Base-by-base conservation (phyloP, 768 basidiomycete species). In the Lenzites betulinus region DNA sequence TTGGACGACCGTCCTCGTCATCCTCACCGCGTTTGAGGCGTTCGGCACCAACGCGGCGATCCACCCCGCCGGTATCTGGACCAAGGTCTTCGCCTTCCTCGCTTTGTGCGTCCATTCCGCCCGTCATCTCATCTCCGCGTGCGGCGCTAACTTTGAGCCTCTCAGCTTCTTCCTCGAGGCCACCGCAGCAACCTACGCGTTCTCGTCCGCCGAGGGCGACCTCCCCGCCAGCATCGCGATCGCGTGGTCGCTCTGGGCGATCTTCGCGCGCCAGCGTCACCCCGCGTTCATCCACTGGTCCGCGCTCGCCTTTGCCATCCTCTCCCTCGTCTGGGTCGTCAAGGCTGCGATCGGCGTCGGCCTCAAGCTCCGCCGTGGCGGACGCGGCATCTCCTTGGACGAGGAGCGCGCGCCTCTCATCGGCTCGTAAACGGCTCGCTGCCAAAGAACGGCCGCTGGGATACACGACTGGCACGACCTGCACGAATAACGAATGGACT, bases 11-110 rank as follows among this genome's bases (percentile, higher is more conserved):
- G 86, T 94, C 60, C 83, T 92, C 53, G 85, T 94, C 59, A 73
- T 95, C 67, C 74, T 95, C 64, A 88, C 90, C 42, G 90, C 82
- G 2, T 95, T 95, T 68, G 88, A 93, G 65, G 93, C 93, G 0
- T 95, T 95, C 67, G 95, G 96, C 64, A 85, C 87, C 60, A 81
- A 95, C 71, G 86, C 90, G 0, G 70, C 79, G 60, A 73, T 71
- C 59, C 77, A 89, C 58, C 75, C 71, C 33, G 87, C 92, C 3
- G 93, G 94, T 41, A 76, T 94, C 58, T 94, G 92, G 88, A 95
- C 93, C 70, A 95, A 95, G 70, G 87, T 96, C 70, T 93, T 95
- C 66, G 96, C 95, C 59, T 95, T 97, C 86, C 86, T 98, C 28
- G 91, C 83, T 43, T 78, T 96, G 86, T 92, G 75, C 69, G 89